Percentiles rank a stretch among this genome's conserved stretches.
Evolutionary conservation across 2,329 filamentous ascomycete species (phyloP).

Genomic region (Phialophora macrospora): DNA sequence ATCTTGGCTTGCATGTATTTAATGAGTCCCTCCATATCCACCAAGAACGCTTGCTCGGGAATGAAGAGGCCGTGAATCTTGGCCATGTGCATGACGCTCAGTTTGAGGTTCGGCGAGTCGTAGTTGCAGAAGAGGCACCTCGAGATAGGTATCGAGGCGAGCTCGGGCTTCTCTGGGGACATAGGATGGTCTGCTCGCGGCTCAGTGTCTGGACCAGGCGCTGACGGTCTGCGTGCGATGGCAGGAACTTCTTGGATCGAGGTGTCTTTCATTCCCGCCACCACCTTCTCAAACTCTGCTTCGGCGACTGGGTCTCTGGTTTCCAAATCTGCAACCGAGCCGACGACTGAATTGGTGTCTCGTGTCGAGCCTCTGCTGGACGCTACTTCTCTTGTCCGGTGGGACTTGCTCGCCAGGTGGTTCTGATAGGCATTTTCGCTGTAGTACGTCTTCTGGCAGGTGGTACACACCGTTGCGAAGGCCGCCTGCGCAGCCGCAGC

Average conservation of each 20-base stretch:
- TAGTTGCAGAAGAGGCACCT: slow-evolving; percentile 92
- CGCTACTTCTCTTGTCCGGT: slow-evolving; percentile 69
- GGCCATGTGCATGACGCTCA: slow-evolving; percentile 88
- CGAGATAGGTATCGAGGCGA: slow-evolving; percentile 52
- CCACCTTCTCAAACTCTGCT: slow-evolving; percentile 72
- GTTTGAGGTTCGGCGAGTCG: slow-evolving; percentile 72
- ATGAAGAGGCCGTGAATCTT: slow-evolving; percentile 95
- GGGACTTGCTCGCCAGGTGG: slow-evolving; percentile 88
- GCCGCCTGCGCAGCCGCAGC: slow-evolving; percentile 86
- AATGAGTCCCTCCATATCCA: slow-evolving; percentile 80
- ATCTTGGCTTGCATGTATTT: slow-evolving; percentile 79
- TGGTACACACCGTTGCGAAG: slow-evolving; percentile 80
- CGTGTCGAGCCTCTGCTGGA: slow-evolving; percentile 49
- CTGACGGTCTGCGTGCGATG: slow-evolving; percentile 47
- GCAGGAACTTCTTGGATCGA: slow-evolving; percentile 58
- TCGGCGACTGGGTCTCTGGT: slow-evolving; percentile 48
- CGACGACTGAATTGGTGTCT: slow-evolving; percentile 50
- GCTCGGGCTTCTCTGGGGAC: slow-evolving; percentile 40
- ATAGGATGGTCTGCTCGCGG: slow-evolving; percentile 46
- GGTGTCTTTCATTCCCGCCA: slow-evolving; percentile 75
- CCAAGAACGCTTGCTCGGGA: slow-evolving; percentile 82
- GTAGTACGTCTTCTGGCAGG: slow-evolving; percentile 91
- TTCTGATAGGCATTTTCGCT: slow-evolving; percentile 96
- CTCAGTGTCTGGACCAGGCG: slow-evolving; percentile 48
- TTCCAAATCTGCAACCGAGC: slow-evolving; percentile 47